phyloP scores from a whole-genome alignment of 306 rosid species.

The Inga laurina region DNA sequence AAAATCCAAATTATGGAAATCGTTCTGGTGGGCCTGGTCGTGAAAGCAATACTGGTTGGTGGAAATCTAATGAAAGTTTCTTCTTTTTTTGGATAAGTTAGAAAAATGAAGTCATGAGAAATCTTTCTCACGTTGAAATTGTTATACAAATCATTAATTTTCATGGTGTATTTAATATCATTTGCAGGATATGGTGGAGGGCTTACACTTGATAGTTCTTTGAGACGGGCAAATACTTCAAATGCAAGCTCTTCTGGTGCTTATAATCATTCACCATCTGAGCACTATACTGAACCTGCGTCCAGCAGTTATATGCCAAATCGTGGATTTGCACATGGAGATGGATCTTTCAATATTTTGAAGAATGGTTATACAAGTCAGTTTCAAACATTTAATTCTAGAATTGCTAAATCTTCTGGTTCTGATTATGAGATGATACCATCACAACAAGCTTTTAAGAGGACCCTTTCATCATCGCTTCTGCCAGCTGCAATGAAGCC shows the following conservation, averaged over 20 bases:
- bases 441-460: conserved; percentile 65
- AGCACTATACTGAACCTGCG: conserved; percentile 33
- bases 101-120: neutral
- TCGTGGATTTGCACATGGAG: conserved; percentile 30
- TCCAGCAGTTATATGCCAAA: conserved; percentile 47
- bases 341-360: conserved; percentile 34
- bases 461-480: conserved; percentile 53
- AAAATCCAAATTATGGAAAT: conserved; percentile 46
- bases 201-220: conserved; percentile 42
- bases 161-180: conserved; percentile 21
- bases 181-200: conserved; percentile 56
- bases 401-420: conserved; percentile 46
- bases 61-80: conserved; percentile 19
- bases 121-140: conserved; percentile 8
- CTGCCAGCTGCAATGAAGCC: conserved; percentile 36
- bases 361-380: conserved; percentile 56
- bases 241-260: conserved; percentile 44
- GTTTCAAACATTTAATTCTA: conserved; percentile 46
- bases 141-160: conserved; percentile 9
- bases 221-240: conserved; percentile 48
- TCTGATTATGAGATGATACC: conserved; percentile 62
- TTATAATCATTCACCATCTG: conserved; percentile 41
- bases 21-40: conserved; percentile 61
- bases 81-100: neutral
- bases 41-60: conserved; percentile 52